These are phyloP conservation scores for Exophiala xenobiotica DNA, from an alignment of 2,329 filamentous ascomycete genomes.

Conservation along the genomic window DNA sequence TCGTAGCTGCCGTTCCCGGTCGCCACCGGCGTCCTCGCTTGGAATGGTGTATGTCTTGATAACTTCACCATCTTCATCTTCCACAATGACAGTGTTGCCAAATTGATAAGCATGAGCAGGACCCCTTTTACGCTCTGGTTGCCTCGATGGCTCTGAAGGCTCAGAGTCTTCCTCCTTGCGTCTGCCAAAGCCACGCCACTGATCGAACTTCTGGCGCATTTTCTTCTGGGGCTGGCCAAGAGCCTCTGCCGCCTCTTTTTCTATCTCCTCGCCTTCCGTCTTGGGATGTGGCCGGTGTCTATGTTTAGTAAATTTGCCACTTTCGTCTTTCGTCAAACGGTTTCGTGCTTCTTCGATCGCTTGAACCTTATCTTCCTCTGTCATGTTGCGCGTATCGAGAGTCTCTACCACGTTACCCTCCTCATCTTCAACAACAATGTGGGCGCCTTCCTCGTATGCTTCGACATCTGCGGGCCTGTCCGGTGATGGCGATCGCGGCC, in stretches of 20 bases:
- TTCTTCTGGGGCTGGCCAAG: constrained; percentile 38
- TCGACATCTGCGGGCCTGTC: constrained; percentile 50
- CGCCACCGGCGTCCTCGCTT: constrained; percentile 30
- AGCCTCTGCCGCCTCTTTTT: constrained; percentile 39
- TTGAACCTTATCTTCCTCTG: constrained; percentile 60
- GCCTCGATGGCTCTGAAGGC: constrained; percentile 27
- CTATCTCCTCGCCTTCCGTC: constrained; percentile 44
- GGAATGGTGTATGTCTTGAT: constrained; percentile 68
- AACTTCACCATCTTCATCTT: constrained; percentile 67
- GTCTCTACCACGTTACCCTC: constrained; percentile 82
- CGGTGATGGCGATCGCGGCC: constrained; percentile 3
- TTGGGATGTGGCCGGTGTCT: constrained; percentile 44
- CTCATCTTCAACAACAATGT: constrained; percentile 79
- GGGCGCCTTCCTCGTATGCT: constrained; percentile 75
- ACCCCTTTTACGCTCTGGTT: constrained; percentile 43
- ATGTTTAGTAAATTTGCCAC: constrained; percentile 49
- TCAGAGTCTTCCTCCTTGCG: constrained; percentile 35
- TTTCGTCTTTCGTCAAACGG: constrained; percentile 54
- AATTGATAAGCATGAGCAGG: constrained; percentile 67
- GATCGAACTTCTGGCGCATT: constrained; percentile 49
- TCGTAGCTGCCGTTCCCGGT: constrained; percentile 39
- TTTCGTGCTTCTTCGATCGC: constrained; percentile 54
- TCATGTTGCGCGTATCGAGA: constrained; percentile 48
- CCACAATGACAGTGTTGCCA: constrained; percentile 69
- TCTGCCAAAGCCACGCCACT: constrained; percentile 46